Evolutionary conservation across 2,329 filamentous ascomycete genomes (phyloP).

Genomic region (Cladophialophora immunda): DNA sequence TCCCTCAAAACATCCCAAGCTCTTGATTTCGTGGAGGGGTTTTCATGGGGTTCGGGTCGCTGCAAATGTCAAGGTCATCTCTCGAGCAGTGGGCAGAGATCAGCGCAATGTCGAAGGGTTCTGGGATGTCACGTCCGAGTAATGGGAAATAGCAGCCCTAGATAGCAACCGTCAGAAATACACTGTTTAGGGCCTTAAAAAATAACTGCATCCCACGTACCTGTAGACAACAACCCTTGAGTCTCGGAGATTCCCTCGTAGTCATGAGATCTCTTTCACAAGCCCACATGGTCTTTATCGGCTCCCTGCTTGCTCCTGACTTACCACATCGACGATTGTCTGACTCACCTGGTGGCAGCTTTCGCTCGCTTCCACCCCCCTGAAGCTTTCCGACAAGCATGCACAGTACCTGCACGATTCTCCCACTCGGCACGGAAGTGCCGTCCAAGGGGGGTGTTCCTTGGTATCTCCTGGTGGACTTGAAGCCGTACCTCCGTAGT

Average conservation of each 20-base stretch:
- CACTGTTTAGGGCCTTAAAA: background rate
- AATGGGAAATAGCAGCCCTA: conserved; percentile 5
- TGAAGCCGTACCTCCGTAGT: too few relatives aligned
- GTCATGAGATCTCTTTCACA: background rate
- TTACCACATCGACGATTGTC: background rate
- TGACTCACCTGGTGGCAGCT: background rate
- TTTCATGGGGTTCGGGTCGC: background rate
- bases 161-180: conserved; percentile 1
- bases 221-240: background rate
- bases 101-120: background rate
- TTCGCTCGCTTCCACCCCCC: background rate
- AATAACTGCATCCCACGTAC: background rate
- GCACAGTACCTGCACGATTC: background rate
- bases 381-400: background rate
- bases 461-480: background rate
- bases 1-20: background rate
- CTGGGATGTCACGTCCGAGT: background rate
- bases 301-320: background rate
- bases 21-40: background rate
- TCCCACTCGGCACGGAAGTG: background rate
- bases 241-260: background rate
- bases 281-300: background rate
- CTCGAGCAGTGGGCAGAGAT: background rate
- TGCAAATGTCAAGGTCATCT: background rate
- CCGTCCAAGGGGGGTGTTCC: background rate